Conservation (phyloP, 2,329 filamentous ascomycete genomes). For the Aspergillus cejpii region DNA sequence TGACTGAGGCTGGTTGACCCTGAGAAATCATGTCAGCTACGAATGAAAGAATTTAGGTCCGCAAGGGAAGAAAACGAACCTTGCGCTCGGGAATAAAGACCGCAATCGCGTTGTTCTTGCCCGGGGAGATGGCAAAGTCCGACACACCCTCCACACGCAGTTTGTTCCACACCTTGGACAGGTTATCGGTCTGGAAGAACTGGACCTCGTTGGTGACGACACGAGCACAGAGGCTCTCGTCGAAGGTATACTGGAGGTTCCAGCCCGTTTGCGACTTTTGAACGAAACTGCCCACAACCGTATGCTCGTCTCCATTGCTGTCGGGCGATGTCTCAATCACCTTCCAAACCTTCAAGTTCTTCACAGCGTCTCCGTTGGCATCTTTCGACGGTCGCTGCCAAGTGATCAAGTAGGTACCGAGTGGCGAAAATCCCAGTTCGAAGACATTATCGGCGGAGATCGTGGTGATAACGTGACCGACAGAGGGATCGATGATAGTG, state of each 20-base stretch:
- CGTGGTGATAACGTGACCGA: slow-evolving; percentile 65
- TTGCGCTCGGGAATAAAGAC: slow-evolving; percentile 95
- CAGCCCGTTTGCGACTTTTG: slow-evolving; percentile 93
- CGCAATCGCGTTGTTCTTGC: slow-evolving; percentile 83
- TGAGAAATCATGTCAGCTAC: slow-evolving; percentile 32
- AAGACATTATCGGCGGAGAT: slow-evolving; percentile 79
- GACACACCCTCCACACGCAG: slow-evolving; percentile 82
- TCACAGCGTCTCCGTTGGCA: slow-evolving; percentile 82
- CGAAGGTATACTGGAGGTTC: slow-evolving; percentile 94
- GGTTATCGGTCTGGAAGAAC: slow-evolving; percentile 84
- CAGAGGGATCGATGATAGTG: slow-evolving; percentile 72
- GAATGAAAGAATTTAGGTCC: background rate
- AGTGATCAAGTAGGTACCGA: slow-evolving; percentile 87
- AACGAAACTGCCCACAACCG: slow-evolving; percentile 78
- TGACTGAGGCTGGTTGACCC: slow-evolving; percentile 89
- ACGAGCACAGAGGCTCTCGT: slow-evolving; percentile 89
- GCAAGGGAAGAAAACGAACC: slow-evolving; percentile 47
- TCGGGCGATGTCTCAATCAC: slow-evolving; percentile 62
- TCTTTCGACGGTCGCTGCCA: slow-evolving; percentile 94
- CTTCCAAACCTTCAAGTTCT: slow-evolving; percentile 96
- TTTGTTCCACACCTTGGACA: slow-evolving; percentile 89
- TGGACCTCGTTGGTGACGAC: slow-evolving; percentile 96
- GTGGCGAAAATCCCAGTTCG: slow-evolving; percentile 89
- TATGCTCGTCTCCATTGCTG: slow-evolving; percentile 51
- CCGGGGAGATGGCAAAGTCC: slow-evolving; percentile 84